Percentiles rank a stretch among this genome's conserved stretches.
phyloP scores from a whole-genome alignment of 495 filamentous ascomycete species.

The Letharia columbiana region DNA sequence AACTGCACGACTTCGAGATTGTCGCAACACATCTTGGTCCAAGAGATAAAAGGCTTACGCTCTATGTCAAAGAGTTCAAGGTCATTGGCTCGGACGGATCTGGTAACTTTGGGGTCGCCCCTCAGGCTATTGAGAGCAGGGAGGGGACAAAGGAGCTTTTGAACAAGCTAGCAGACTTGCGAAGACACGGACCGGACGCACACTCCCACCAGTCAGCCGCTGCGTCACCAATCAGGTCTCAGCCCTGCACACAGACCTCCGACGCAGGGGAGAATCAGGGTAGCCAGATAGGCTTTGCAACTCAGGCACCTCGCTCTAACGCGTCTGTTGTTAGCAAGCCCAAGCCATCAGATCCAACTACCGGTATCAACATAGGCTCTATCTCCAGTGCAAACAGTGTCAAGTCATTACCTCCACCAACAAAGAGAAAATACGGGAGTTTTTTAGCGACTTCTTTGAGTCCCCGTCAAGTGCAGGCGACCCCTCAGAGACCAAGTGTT shows the following conservation, averaged over 20 bases:
- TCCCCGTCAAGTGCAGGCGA: not conserved
- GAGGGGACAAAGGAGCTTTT: constrained; percentile 11
- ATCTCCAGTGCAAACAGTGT: not conserved
- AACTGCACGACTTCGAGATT: constrained; percentile 35
- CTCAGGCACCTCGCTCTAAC: constrained; percentile 8
- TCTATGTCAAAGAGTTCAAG: constrained; percentile 34
- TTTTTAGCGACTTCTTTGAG: not conserved
- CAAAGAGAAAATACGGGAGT: not conserved
- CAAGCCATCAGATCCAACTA: not conserved
- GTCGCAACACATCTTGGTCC: constrained; percentile 29
- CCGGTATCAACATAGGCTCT: not conserved
- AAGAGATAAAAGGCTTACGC: constrained; percentile 26
- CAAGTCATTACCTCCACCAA: not conserved
- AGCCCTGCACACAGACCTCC: constrained; percentile 2
- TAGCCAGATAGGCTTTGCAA: constrained; percentile 15
- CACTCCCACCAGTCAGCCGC: constrained; percentile 21
- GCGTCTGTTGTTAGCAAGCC: constrained; percentile 1
- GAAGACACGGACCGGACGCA: constrained; percentile 23
- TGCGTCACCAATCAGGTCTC: constrained; percentile 10
- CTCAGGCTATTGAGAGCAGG: constrained; percentile 20
- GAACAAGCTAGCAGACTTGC: constrained; percentile 14
- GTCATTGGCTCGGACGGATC: constrained; percentile 29
- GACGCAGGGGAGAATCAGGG: not conserved
- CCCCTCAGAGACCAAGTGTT: not conserved
- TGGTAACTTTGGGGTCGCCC: constrained; percentile 23